Base-by-base conservation (phyloP, 495 filamentous ascomycete species). In the Lasiosphaeris hirsuta region DNA sequence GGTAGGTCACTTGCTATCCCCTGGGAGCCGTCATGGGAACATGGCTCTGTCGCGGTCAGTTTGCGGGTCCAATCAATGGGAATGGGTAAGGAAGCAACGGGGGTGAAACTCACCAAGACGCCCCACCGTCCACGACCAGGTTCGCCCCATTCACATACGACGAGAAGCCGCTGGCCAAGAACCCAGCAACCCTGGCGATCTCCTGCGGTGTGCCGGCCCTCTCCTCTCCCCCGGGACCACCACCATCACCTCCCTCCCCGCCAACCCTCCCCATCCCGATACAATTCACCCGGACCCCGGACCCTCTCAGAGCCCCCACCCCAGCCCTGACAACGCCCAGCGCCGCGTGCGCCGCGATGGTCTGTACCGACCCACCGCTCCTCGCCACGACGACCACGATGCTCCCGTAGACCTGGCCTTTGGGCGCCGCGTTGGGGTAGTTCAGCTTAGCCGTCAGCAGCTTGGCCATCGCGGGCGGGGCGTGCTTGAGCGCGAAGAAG, bases 401-500 rank as follows among this genome's bases (percentile, higher is more conserved):
- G 60, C 76, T 81, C 14, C 83, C 83, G 63, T 85, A 86, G 41
- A 71, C 71, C 41, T 74, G 70, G 56, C 73, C 75, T 56, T 86
- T 85, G 3, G 76, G 76, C 15, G 77, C 81, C 6, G 83, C 83
- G 65, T 85, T 86, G 0, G 81, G 76, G 63, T 86, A 86, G 18
- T 72, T 72, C 38, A 75, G 69, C 53, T 76, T 78, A 18, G 73
- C 73, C 1, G 75, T 78, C n/a, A 54, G 8, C 51, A 72, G 51
- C 65, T 86, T 86, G 17, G 61, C 76, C 83, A 86, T 86, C 3
- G 83, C 83, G 8, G 81, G 75, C 4, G 82, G 83, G 0, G 81
- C 81, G 62, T 85, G 83, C 61, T 84, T 85, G 49, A 85, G 69
- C 6, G 82, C 83, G 65, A 82, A 86, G 66, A 86, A 84, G 2